Base-by-base conservation (phyloP, 306 rosid species). In the Glycine latifolia region DNA sequence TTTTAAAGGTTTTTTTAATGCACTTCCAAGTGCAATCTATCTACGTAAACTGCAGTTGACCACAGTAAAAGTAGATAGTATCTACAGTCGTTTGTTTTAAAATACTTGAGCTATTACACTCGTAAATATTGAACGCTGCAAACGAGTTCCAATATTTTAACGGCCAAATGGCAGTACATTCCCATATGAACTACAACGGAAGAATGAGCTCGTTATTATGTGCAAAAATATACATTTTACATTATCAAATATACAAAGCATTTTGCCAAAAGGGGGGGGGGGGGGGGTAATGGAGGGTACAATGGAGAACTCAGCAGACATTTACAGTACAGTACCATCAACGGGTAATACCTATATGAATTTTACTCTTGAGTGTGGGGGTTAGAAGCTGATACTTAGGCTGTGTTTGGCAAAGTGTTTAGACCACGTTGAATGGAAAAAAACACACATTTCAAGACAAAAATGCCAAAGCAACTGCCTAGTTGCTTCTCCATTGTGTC, bases 221-320 rank as follows among this genome's bases (percentile, higher is more conserved):
- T 14, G 52, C 76, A 77, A 70, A 47, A 82, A 82, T 75, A 79
- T 84, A 85, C 90, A 84, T 12, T 75, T 55, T 65, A 85, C 77
- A 80, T 55, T 41, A 61, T 61, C 80, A 20, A 77, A 62, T 87
- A 62, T 82, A 84, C 90, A 87, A n/a, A 46, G 83, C 35, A 56
- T 75, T 20, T 81, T 56, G 50, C 68, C 54, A 6, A 85, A 85
- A 20, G 10, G 62, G 35, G 66, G 63, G 26, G 26, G 26, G 26
- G 26, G 26, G 26, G 26, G 31, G 31, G 79, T 20, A 14, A 71
- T 3, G 80, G 79, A 37, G 59, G 13, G 8, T 67, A 87, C 67
- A 87, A 75, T 84, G 83, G 81, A 33, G 43, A 61, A 73, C 84
- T 87, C 66, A 46, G 11, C 68, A 77, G 47, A 71, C 44, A 15